Evolutionary conservation across 2,329 filamentous ascomycete species (phyloP).

Genomic region (Apiospora koreana): DNA sequence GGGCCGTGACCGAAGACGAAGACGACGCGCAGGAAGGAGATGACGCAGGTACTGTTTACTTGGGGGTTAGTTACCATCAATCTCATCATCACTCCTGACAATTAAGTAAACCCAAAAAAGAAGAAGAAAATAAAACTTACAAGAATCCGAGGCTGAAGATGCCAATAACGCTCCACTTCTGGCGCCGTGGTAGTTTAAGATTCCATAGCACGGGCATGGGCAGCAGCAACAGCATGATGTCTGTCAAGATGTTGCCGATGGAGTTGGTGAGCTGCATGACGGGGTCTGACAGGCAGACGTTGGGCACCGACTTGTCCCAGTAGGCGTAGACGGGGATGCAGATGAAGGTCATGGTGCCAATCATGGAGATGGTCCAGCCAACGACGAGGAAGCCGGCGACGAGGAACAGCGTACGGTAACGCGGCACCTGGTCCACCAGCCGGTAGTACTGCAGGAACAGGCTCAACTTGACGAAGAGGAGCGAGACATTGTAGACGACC

Average conservation of each 20-base stretch:
- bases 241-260: constrained; percentile 24
- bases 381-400: constrained; percentile 18
- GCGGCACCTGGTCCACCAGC: constrained; percentile 22
- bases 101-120: no score
- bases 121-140: constrained; percentile 17
- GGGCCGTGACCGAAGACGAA: constrained; percentile 18
- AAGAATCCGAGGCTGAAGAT: constrained; percentile 24
- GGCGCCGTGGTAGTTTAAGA: constrained; percentile 21
- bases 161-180: constrained; percentile 23
- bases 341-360: constrained; percentile 22
- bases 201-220: constrained; percentile 25
- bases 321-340: constrained; percentile 20
- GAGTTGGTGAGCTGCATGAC: constrained; percentile 22
- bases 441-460: constrained; percentile 28
- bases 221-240: constrained; percentile 23
- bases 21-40: constrained; percentile 24
- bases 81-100: no score
- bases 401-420: constrained; percentile 21
- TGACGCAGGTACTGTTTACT: constrained; percentile 17
- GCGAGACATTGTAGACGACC: constrained; percentile 21
- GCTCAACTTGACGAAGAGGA: constrained; percentile 24
- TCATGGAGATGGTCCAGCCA: constrained; percentile 22
- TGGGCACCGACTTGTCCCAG: constrained; percentile 15
- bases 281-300: constrained; percentile 19
- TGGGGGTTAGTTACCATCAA: background rate